phyloP scores from a whole-genome alignment of 2,329 filamentous ascomycete species.

The Calcarisporium arbuscula region DNA sequence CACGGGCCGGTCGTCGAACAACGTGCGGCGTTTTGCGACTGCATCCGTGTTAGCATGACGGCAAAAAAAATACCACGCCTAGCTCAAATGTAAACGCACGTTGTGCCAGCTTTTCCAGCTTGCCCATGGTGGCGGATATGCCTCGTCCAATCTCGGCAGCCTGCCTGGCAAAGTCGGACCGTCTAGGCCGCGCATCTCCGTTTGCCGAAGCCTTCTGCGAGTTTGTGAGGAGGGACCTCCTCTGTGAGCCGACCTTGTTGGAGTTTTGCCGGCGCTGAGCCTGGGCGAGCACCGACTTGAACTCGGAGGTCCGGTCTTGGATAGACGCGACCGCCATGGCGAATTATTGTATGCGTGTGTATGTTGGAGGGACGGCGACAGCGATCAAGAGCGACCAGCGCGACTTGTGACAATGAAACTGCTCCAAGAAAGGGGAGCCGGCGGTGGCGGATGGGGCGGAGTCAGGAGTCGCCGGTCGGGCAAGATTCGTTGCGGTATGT shows the following conservation, averaged over 20 bases:
- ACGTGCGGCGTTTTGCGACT: conserved; percentile 93
- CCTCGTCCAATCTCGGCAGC: conserved; percentile 89
- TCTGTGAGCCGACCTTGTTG: conserved; percentile 70
- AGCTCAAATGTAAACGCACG: conserved; percentile 39
- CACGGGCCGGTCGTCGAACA: conserved; percentile 93
- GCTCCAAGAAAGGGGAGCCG: background rate
- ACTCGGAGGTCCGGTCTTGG: conserved; percentile 94
- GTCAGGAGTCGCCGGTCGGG: too few species aligned
- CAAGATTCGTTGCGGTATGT: too few species aligned
- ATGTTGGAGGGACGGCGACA: conserved; percentile 10
- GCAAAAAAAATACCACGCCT: too few species aligned
- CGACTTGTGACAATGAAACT: too few species aligned
- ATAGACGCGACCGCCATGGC: conserved; percentile 67
- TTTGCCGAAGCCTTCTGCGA: conserved; percentile 61
- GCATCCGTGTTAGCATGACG: conserved; percentile 8
- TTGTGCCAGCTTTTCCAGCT: conserved; percentile 88
- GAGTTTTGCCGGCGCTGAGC: conserved; percentile 74
- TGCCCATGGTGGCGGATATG: conserved; percentile 88
- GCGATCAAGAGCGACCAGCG: conserved; percentile 28
- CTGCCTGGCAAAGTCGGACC: conserved; percentile 88
- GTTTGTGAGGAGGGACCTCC: conserved; percentile 71
- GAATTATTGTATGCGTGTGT: conserved; percentile 12
- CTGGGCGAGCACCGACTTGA: conserved; percentile 82
- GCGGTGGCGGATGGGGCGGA: too few species aligned
- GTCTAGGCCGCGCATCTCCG: conserved; percentile 47